Evolutionary conservation across 768 basidiomycete genomes (phyloP).

Genomic region (Gautieria morchelliformis): DNA sequence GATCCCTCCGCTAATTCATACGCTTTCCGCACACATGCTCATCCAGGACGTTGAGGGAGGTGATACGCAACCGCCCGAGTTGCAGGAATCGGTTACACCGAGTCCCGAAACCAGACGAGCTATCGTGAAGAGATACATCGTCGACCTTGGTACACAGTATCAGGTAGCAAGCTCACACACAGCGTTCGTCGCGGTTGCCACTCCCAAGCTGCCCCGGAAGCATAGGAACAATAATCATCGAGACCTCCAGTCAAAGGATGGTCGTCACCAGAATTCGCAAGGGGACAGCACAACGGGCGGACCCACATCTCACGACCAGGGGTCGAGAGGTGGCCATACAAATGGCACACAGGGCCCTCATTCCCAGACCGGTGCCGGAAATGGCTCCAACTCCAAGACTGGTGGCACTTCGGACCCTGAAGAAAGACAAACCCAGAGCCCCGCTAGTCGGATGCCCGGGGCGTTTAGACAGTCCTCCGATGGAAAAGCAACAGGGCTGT

Average conservation of each 20-base stretch:
- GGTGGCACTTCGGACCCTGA: not conserved
- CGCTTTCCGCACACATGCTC: conserved; percentile 42
- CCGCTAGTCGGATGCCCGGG: not conserved
- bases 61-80: not conserved
- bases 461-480: not conserved
- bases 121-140: conserved; percentile 34
- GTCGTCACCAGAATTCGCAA: too few relatives aligned
- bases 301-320: too few relatives aligned
- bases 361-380: too few relatives aligned
- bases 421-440: not conserved
- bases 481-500: not conserved
- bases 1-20: conserved; percentile 33
- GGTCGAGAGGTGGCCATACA: too few relatives aligned
- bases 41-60: conserved; percentile 40
- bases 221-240: not conserved
- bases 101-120: conserved; percentile 25
- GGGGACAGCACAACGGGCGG: too few relatives aligned
- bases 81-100: conserved; percentile 15
- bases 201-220: not conserved
- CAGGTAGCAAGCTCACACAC: too few relatives aligned
- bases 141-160: conserved; percentile 41
- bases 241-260: not conserved
- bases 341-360: too few relatives aligned
- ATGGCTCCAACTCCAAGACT: too few relatives aligned
- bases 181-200: conserved; percentile 48